These are phyloP conservation scores for Daldinia loculata DNA, from an alignment of 495 filamentous ascomycete species.

Conservation along the genomic window DNA sequence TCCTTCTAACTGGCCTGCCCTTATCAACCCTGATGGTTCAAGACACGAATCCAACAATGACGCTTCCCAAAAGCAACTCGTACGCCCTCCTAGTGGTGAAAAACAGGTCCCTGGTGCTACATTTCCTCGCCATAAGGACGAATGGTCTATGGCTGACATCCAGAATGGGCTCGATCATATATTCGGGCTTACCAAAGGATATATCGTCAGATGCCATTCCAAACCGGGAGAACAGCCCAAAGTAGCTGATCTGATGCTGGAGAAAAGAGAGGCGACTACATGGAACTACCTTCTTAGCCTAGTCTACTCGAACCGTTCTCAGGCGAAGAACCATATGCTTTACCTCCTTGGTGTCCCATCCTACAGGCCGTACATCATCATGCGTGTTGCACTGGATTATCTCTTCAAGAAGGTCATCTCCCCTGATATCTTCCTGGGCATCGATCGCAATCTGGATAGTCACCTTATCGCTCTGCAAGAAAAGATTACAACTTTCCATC, in stretches of 20 bases:
- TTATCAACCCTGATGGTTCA: neutral
- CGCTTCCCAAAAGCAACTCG: neutral
- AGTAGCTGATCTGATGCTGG: conserved; percentile 3
- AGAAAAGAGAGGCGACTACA: conserved; percentile 7
- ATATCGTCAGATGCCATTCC: conserved; percentile 23
- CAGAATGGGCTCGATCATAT: conserved; percentile 11
- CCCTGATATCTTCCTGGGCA: conserved; percentile 23
- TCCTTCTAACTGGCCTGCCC: conserved; percentile 21
- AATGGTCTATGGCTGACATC: conserved; percentile 15
- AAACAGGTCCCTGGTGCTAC: neutral
- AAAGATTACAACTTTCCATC: conserved; percentile 2
- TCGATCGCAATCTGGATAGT: conserved; percentile 4
- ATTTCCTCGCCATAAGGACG: conserved; percentile 4
- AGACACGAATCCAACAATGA: neutral
- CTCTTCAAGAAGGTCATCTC: conserved; percentile 34
- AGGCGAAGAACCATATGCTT: conserved; percentile 11
- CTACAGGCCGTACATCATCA: conserved; percentile 25
- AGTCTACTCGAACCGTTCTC: neutral
- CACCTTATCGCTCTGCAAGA: conserved; percentile 22
- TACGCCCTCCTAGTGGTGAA: neutral
- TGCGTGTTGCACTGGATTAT: conserved; percentile 27
- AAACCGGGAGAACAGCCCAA: neutral
- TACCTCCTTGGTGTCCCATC: conserved; percentile 5
- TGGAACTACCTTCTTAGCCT: conserved; percentile 27
- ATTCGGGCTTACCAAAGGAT: conserved; percentile 17